A percentile compares a stretch with the other conserved stretches of the same genome.
Conservation (phyloP, 192 early-diverging fungal genomes). For the Coemansia reversa region DNA sequence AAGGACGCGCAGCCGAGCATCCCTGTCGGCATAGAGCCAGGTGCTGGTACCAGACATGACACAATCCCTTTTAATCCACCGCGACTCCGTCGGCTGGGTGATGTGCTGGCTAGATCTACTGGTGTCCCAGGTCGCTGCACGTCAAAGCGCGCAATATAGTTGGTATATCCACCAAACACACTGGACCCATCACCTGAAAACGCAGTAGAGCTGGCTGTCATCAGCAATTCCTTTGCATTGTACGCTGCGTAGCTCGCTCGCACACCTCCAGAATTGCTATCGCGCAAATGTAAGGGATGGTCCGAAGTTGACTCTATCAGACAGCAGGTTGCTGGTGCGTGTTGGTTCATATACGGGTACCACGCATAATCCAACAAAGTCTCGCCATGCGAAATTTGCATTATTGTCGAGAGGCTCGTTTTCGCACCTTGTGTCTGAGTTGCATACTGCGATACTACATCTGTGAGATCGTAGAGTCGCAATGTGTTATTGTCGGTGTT, state of each 20-base stretch:
- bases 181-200: conserved; percentile 69
- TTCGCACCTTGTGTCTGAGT: neutral
- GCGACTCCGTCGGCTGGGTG: conserved; percentile 63
- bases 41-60: conserved; percentile 63
- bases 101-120: conserved; percentile 49
- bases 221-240: conserved; percentile 63
- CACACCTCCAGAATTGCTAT: conserved; percentile 51
- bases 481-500: conserved; percentile 26
- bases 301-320: conserved; percentile 66
- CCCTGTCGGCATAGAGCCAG: conserved; percentile 22
- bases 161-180: conserved; percentile 70
- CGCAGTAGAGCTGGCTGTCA: conserved; percentile 63
- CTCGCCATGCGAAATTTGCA: conserved; percentile 18
- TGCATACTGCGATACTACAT: conserved; percentile 5
- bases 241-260: conserved; percentile 67
- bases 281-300: conserved; percentile 78
- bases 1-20: conserved; percentile 76
- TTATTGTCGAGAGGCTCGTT: neutral
- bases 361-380: conserved; percentile 28
- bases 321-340: conserved; percentile 62
- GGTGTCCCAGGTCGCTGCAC: conserved; percentile 63
- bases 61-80: conserved; percentile 78
- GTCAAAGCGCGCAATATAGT: conserved; percentile 71
- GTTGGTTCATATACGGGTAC: conserved; percentile 34
- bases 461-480: conserved; percentile 19